Evolutionary conservation across 805 yeast species (phyloP).

Genomic region (Lachancea meyersii): DNA sequence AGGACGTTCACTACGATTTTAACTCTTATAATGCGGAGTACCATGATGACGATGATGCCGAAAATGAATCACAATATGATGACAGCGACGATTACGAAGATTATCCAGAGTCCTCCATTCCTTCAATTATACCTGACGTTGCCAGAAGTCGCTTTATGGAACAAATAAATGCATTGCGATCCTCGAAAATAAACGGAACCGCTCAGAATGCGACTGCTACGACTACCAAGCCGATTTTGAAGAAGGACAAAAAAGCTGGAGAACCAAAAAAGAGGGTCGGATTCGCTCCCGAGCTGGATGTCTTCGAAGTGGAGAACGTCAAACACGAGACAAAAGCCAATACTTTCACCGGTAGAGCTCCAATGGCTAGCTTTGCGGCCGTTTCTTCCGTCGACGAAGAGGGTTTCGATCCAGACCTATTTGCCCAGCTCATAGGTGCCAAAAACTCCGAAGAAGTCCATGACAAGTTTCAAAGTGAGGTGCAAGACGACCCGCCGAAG

Average conservation of each 20-base stretch:
- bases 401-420: conserved; percentile 30
- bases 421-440: conserved; percentile 30
- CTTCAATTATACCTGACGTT: conserved; percentile 22
- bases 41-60: neutral
- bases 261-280: conserved; percentile 27
- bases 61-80: too few species aligned
- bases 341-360: conserved; percentile 18
- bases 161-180: conserved; percentile 22
- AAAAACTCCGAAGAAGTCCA: conserved; percentile 29
- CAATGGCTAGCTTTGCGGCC: neutral
- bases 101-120: conserved; percentile 10
- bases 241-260: conserved; percentile 5
- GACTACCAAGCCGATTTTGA: conserved; percentile 6
- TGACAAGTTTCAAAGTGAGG: conserved; percentile 19
- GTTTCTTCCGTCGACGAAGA: conserved; percentile 7
- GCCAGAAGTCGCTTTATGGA: conserved; percentile 26
- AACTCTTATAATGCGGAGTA: conserved; percentile 13
- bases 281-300: conserved; percentile 30
- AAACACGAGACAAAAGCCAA: conserved; percentile 30
- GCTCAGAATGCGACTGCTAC: neutral
- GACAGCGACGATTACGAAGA: conserved; percentile 20
- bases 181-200: neutral
- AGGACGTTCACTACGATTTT: conserved; percentile 22
- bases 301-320: conserved; percentile 30
- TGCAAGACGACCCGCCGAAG: conserved; percentile 8